Base-by-base conservation (phyloP, 352 stramenopile genomes). In the Phytophthora lateralis region DNA sequence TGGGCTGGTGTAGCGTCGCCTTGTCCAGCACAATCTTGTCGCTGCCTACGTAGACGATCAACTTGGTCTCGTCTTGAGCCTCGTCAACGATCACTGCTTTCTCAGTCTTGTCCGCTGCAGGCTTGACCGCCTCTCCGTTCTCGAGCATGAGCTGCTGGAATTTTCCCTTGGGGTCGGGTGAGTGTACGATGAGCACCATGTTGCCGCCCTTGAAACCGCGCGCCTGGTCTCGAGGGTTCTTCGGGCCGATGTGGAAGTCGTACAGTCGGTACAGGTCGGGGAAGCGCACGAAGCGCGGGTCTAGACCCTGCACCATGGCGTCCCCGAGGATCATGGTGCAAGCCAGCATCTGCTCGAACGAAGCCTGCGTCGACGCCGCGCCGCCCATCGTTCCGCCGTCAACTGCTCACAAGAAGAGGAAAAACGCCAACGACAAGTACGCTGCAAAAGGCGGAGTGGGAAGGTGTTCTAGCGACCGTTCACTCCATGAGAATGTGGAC, bases 301-400 rank as follows among this genome's bases (percentile, higher is more conserved):
- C 85, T 30, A 93, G 62, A 0, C 85, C 85, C 45, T 91, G 77
- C 29, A 94, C 84, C 82, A 92, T 90, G 46, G 85, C 82, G 50
- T 94, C 80, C 6, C 82, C 85, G 9, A 94, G 77, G 56, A 94
- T 75, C 80, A 92, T 94, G 29, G 82, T 94, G 64, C 82, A 91
- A 34, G 85, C 85, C 51, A 94, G 82, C 82, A 92, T 92, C 63
- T 94, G 85, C 73, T 89, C 79, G 52, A 93, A 87, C 2, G 78
- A 79, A 11, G 75, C 67, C 42, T 91, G 76, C 26, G 77, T 91
- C 9, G 85, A 94, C 37, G 82, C 80, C 6, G 79, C 85, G 0
- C 66, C 82, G 14, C 85, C 85, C 85, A 93, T 93, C 1, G 39
- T 58, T 59, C 14, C 34, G 18, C 29, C n/a, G n/a, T n/a, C 14